A percentile compares a stretch with the other conserved stretches of the same genome.
Conservation (phyloP, 176 grass and related monocot genomes). For the Phoenix roebelenii region DNA sequence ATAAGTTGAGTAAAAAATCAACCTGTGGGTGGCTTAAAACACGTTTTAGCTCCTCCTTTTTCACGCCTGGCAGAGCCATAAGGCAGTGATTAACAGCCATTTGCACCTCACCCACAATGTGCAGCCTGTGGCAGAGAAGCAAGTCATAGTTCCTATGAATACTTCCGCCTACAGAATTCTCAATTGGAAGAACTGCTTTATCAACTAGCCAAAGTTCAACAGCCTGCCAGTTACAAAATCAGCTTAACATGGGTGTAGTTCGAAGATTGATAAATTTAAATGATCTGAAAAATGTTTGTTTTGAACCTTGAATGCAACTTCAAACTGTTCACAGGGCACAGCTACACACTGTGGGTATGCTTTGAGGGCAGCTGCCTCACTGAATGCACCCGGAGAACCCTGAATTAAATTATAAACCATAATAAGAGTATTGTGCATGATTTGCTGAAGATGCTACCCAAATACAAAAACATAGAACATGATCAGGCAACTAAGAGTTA, state of each 20-base stretch:
- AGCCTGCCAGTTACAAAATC: slow-evolving; percentile 30
- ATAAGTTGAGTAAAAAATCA: background rate
- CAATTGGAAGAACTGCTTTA: slow-evolving; percentile 50
- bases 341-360: slow-evolving; percentile 39
- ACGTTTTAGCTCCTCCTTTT: slow-evolving; percentile 29
- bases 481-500: background rate
- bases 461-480: background rate
- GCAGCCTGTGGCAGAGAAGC: slow-evolving; percentile 41
- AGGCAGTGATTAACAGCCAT: slow-evolving; percentile 43
- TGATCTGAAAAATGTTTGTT: too few relatives aligned
- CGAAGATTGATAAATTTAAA: too few relatives aligned
- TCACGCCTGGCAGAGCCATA: slow-evolving; percentile 39
- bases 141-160: slow-evolving; percentile 56
- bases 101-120: slow-evolving; percentile 57
- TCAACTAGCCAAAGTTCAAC: slow-evolving; percentile 49
- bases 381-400: slow-evolving; percentile 45
- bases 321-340: slow-evolving; percentile 44
- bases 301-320: slow-evolving; percentile 44
- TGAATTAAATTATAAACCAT: slow-evolving; percentile 17
- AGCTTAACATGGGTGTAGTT: background rate
- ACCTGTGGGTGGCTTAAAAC: slow-evolving; percentile 56
- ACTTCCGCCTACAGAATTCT: slow-evolving; percentile 55
- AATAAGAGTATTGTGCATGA: background rate
- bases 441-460: too few relatives aligned
- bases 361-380: slow-evolving; percentile 44